Conservation (phyloP, 805 yeast species). For the Yamadazyma kitorensis region DNA sequence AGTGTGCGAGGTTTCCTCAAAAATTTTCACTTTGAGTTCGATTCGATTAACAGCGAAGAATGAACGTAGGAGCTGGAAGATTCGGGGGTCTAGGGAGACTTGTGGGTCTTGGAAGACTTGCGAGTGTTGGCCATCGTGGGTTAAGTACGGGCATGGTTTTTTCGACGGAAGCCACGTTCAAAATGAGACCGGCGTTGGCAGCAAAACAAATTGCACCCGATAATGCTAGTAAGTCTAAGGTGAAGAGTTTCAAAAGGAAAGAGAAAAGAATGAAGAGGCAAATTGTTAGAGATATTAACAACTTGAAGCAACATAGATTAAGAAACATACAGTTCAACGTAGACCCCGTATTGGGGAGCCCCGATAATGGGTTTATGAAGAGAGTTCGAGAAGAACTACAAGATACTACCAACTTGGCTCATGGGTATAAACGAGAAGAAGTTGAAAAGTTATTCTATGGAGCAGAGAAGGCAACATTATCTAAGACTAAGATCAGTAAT, state of each 20-base stretch:
- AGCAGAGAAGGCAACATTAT: slow-evolving; percentile 61
- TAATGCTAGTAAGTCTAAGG: slow-evolving; percentile 30
- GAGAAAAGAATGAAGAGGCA: slow-evolving; percentile 41
- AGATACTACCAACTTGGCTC: slow-evolving; percentile 57
- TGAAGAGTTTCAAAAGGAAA: slow-evolving; percentile 34
- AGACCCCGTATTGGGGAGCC: slow-evolving; percentile 84
- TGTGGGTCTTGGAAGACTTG: no score
- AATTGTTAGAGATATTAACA: slow-evolving; percentile 38
- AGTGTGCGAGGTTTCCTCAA: no score
- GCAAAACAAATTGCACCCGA: slow-evolving; percentile 36
- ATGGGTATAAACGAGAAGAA: slow-evolving; percentile 57
- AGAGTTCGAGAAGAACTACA: slow-evolving; percentile 64
- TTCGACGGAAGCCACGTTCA: slow-evolving; percentile 1
- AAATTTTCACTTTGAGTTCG: no score
- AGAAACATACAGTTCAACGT: slow-evolving; percentile 36
- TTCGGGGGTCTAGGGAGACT: no score
- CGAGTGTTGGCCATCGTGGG: no score
- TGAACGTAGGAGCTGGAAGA: no score
- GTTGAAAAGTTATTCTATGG: slow-evolving; percentile 77
- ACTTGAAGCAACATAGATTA: slow-evolving; percentile 37
- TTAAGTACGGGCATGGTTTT: no score
- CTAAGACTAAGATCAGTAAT: slow-evolving; percentile 30
- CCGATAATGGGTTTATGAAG: slow-evolving; percentile 61
- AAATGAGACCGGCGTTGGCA: slow-evolving; percentile 23
- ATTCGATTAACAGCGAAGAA: no score